Base-by-base conservation (phyloP, 2,329 filamentous ascomycete genomes). In the Fusarium sp. region DNA sequence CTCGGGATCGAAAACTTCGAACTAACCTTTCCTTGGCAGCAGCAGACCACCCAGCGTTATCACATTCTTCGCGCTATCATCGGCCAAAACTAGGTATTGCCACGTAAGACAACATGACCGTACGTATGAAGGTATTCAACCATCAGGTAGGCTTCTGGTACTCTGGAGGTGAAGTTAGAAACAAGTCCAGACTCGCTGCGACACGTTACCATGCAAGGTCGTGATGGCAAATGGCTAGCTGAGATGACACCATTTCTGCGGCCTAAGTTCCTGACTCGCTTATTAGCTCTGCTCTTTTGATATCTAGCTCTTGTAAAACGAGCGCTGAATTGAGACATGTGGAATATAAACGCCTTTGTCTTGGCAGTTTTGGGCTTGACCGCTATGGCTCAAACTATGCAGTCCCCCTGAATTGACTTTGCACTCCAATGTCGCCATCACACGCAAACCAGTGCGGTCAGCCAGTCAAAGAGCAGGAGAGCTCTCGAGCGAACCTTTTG, bases 51-150 rank as follows among this genome's bases (percentile, higher is more conserved):
- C n/a, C n/a, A 4, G 7, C 10, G 11, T 18, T 44, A 44, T 44
- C 17, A 44, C 42, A 44, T 44, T 44, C 42, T 24, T 44, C n/a
- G 41, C n/a, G n/a, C 41, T 18, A 44, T 44, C 15, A 18, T 2
- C 17, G 15, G n/a, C 6, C n/a, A 26, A 22, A 39, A 3, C 26
- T n/a, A n/a, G n/a, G 24, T 39, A 8, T 22, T 18, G n/a, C 7
- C 42, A n/a, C 11, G n/a, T 7, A 26, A 44, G 8, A 2, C 7
- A 5, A 8, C 7, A 44, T 5, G 2, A 13, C 17, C 15, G 6
- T 18, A 7, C 15, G n/a, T 44, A 26, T 18, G 1, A 44, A 44
- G n/a, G 6, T 24, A 24, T 12, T 8, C 0, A 1, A 24, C n/a
- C 15, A 3, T 5, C 8, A 18, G 5, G 13, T 5, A 24, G 42